Evolutionary conservation across 2,329 filamentous ascomycete species (phyloP).

Genomic region (Nothophaeocryptopus gaeumannii): DNA sequence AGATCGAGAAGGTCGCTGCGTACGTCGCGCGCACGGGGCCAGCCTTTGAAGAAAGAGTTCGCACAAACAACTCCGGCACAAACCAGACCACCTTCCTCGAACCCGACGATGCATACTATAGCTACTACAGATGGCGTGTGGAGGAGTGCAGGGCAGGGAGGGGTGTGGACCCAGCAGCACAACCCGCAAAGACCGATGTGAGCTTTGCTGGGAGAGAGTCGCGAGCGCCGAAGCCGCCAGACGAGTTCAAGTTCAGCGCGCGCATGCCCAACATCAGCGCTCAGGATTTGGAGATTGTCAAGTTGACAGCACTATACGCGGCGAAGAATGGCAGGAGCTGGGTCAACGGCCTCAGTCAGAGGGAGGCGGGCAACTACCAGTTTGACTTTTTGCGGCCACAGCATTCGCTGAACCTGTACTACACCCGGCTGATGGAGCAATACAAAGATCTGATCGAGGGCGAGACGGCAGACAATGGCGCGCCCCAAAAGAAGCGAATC

Average conservation of each 20-base stretch:
- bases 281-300: slow-evolving; percentile 74
- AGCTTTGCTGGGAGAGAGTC: slow-evolving; percentile 59
- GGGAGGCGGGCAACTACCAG: slow-evolving; percentile 85
- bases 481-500: slow-evolving; percentile 69
- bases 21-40: slow-evolving; percentile 71
- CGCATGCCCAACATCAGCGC: slow-evolving; percentile 97
- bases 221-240: slow-evolving; percentile 77
- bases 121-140: slow-evolving; percentile 88
- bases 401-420: slow-evolving; percentile 95
- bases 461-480: slow-evolving; percentile 66
- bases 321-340: slow-evolving; percentile 90
- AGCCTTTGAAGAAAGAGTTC: slow-evolving; percentile 77
- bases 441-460: slow-evolving; percentile 76
- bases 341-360: slow-evolving; percentile 83
- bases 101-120: slow-evolving; percentile 75
- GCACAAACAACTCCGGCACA: slow-evolving; percentile 77
- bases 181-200: slow-evolving; percentile 26
- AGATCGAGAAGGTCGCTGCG: slow-evolving; percentile 91
- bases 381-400: slow-evolving; percentile 95
- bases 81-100: slow-evolving; percentile 90
- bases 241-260: slow-evolving; percentile 88
- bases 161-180: slow-evolving; percentile 64
- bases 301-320: slow-evolving; percentile 82
- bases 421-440: slow-evolving; percentile 87
- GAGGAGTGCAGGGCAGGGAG: slow-evolving; percentile 80